A percentile compares a stretch with the other conserved stretches of the same genome.
phyloP scores from a whole-genome alignment of 176 grass and related monocot genomes.

The Oryza glumipatula region DNA sequence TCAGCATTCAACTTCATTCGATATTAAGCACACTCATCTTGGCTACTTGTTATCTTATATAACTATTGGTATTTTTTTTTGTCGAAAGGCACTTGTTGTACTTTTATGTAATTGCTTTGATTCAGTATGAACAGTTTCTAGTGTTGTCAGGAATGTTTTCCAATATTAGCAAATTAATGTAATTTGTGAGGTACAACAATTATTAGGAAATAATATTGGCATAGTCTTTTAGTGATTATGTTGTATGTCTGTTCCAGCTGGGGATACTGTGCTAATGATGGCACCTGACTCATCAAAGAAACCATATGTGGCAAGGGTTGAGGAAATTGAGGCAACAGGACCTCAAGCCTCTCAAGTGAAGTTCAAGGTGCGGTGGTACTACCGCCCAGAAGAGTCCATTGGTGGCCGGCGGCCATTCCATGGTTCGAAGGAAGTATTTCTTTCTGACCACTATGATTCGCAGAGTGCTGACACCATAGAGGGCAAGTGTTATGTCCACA shows the following conservation, averaged over 20 bases:
- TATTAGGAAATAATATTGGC: neutral
- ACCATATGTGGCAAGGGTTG: conserved; percentile 81
- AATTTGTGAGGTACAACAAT: too few species aligned
- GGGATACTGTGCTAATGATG: conserved; percentile 74
- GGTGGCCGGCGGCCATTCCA: conserved; percentile 72
- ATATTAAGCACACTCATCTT: neutral
- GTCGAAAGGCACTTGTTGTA: neutral
- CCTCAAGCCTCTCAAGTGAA: conserved; percentile 61
- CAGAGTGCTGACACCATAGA: conserved; percentile 96
- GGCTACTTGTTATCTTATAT: neutral
- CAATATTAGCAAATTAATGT: neutral
- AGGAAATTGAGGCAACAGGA: conserved; percentile 67
- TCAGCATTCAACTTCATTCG: neutral
- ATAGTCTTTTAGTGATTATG: conserved; percentile 11
- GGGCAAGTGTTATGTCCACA: conserved; percentile 81
- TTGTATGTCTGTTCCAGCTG: conserved; percentile 52
- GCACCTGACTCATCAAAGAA: conserved; percentile 58
- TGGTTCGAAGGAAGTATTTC: conserved; percentile 79
- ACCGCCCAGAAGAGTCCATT: conserved; percentile 90
- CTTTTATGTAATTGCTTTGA: neutral
- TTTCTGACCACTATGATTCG: conserved; percentile 90
- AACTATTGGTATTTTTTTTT: neutral
- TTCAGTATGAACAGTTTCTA: neutral
- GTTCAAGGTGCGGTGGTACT: conserved; percentile 84
- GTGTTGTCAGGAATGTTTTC: neutral